A percentile compares a stretch with the other conserved stretches of the same genome.
phyloP scores from a whole-genome alignment of 2,329 filamentous ascomycete species.

The Chalaropsis thielavioides region DNA sequence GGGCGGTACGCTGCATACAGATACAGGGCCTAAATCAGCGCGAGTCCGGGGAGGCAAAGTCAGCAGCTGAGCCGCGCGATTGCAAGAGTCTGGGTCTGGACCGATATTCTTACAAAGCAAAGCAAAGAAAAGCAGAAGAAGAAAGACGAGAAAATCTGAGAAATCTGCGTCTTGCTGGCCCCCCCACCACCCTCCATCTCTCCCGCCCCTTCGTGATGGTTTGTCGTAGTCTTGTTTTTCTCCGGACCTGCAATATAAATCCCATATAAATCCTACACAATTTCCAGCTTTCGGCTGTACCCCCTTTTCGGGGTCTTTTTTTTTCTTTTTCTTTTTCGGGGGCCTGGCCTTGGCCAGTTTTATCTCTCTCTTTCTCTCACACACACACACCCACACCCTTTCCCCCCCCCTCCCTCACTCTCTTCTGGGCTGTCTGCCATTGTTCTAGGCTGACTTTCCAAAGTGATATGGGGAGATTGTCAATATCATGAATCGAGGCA shows the following conservation, averaged over 20 bases:
- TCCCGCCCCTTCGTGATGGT: background rate
- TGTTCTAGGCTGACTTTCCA: background rate
- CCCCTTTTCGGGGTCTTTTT: background rate
- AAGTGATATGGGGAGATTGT: background rate
- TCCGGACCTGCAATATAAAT: slow-evolving; percentile 2
- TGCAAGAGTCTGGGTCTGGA: background rate
- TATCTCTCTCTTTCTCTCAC: background rate
- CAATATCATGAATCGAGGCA: background rate
- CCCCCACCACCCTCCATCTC: background rate
- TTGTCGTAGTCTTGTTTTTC: background rate
- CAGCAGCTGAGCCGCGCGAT: background rate
- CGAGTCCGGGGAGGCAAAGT: background rate
- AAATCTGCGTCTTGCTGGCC: too few species aligned
- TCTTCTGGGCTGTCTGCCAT: background rate
- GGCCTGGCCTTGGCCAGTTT: background rate
- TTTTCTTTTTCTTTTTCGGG: background rate
- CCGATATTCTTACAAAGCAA: background rate
- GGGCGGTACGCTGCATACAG: background rate
- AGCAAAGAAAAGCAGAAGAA: background rate
- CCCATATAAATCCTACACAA: background rate
- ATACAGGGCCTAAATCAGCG: background rate
- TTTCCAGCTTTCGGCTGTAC: background rate
- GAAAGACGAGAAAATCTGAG: background rate
- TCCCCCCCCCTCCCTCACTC: background rate
- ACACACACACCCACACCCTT: too few species aligned